Evolutionary conservation across 352 stramenopile species (phyloP).

Genomic region (Phytopythium boreale): DNA sequence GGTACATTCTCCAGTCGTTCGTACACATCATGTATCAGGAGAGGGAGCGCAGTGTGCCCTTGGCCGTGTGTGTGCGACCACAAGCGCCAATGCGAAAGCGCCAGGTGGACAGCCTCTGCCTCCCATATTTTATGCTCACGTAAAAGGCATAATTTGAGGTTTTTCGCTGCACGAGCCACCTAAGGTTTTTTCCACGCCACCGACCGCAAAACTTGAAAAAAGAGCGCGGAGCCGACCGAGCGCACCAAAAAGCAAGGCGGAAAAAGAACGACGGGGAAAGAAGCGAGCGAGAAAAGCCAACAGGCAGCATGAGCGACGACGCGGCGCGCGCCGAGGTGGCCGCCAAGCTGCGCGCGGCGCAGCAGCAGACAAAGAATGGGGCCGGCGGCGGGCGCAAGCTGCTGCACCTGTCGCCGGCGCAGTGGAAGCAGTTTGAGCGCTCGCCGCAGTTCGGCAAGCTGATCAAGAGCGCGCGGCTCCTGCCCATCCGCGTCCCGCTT

Average conservation of each 20-base stretch:
- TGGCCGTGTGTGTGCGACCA: too few species aligned
- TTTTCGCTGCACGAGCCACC: not conserved
- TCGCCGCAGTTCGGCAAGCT: slow-evolving; percentile 48
- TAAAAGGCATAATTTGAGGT: not conserved
- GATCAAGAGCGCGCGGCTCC: slow-evolving; percentile 49
- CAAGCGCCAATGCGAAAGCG: too few species aligned
- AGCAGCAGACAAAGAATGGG: slow-evolving; percentile 13
- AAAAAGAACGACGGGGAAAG: slow-evolving; percentile 10
- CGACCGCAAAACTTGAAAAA: slow-evolving; percentile 1
- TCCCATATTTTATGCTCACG: too few species aligned
- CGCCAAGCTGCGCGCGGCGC: slow-evolving; percentile 32
- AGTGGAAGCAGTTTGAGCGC: slow-evolving; percentile 67
- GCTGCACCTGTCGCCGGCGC: slow-evolving; percentile 55
- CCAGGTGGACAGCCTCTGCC: too few species aligned
- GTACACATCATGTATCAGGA: too few species aligned
- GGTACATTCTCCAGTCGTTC: too few species aligned
- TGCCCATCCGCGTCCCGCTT: slow-evolving; percentile 78
- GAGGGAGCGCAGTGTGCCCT: too few species aligned
- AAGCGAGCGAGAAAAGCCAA: slow-evolving; percentile 8
- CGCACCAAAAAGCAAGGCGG: not conserved
- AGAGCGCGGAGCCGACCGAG: slow-evolving; percentile 1
- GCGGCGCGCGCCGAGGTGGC: slow-evolving; percentile 28
- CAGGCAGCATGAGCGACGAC: slow-evolving; percentile 24
- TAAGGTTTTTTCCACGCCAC: slow-evolving; percentile 6
- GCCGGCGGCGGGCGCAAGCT: slow-evolving; percentile 43